A percentile compares a stretch with the other conserved stretches of the same genome.
Conservation (phyloP, 176 grass and related monocot species). For the Oryza meridionalis region DNA sequence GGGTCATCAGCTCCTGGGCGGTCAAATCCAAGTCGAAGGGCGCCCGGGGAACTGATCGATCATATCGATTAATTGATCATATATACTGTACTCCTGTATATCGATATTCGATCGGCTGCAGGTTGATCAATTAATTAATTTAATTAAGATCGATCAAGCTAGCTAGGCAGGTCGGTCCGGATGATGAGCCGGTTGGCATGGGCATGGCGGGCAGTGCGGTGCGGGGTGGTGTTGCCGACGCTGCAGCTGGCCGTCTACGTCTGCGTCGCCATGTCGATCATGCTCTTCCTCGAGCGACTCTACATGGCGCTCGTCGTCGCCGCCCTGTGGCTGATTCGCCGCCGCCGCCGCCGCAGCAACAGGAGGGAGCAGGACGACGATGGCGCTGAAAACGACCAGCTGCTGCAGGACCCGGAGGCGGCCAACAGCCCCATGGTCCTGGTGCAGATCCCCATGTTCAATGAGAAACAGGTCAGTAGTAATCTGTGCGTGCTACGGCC, state of each 20-base stretch:
- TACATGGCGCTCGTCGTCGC: conserved; percentile 83
- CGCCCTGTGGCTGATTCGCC: conserved; percentile 53
- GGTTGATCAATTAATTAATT: too few species aligned
- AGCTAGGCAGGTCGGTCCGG: too few species aligned
- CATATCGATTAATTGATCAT: too few species aligned
- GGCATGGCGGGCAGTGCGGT: conserved; percentile 48
- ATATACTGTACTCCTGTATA: too few species aligned
- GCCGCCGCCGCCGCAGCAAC: not conserved
- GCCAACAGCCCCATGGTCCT: conserved; percentile 54
- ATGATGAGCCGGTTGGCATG: conserved; percentile 8
- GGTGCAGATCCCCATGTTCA: conserved; percentile 96
- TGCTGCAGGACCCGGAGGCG: conserved; percentile 27
- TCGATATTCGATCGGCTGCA: too few species aligned
- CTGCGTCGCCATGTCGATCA: conserved; percentile 73
- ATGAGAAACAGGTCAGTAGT: conserved; percentile 77
- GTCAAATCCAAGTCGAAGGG: too few species aligned
- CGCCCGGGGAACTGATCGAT: too few species aligned
- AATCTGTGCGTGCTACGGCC: not conserved
- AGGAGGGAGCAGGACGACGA: not conserved
- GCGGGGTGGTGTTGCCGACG: conserved; percentile 52
- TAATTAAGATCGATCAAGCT: too few species aligned
- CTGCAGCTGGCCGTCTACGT: conserved; percentile 61
- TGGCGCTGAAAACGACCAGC: not conserved
- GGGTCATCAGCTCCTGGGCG: too few species aligned
- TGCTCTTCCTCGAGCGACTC: conserved; percentile 83